These are phyloP conservation scores for Colletotrichum scovillei DNA, from an alignment of 2,329 filamentous ascomycete species.

Conservation along the genomic window DNA sequence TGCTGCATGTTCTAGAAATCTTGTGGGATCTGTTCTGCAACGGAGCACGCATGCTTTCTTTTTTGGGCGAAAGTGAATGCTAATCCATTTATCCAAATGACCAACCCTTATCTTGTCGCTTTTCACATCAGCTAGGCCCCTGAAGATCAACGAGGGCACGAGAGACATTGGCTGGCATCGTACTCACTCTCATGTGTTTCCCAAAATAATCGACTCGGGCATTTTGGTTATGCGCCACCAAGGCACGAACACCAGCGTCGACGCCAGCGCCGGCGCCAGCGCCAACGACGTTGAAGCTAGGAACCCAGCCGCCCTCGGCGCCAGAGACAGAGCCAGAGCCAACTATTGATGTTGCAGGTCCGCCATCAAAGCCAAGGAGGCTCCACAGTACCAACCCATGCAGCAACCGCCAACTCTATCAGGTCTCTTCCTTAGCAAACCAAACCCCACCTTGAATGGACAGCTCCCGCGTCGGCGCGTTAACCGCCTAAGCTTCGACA, in stretches of 20 bases:
- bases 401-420: background rate
- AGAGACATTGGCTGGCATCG: background rate
- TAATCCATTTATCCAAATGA: background rate
- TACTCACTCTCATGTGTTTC: background rate
- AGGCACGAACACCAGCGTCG: background rate
- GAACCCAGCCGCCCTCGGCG: background rate
- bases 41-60: slow-evolving; percentile 21
- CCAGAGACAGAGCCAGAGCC: slow-evolving; percentile 6
- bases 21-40: slow-evolving; percentile 31
- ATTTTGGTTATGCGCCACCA: background rate
- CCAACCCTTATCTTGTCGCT: background rate
- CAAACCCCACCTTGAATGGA: slow-evolving; percentile 6
- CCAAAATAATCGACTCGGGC: background rate
- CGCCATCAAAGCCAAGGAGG: background rate
- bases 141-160: background rate
- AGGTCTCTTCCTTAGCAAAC: background rate
- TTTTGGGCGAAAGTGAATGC: background rate
- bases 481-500: background rate
- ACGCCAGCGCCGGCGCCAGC: background rate
- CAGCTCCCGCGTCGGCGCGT: background rate
- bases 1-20: slow-evolving; percentile 32
- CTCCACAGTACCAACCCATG: slow-evolving; percentile 4
- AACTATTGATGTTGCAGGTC: slow-evolving; percentile 23
- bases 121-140: background rate
- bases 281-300: slow-evolving; percentile 17